These are phyloP conservation scores for Neovahlkampfia damariscottae DNA, from an alignment of 78 protist species.

Conservation along the genomic window DNA sequence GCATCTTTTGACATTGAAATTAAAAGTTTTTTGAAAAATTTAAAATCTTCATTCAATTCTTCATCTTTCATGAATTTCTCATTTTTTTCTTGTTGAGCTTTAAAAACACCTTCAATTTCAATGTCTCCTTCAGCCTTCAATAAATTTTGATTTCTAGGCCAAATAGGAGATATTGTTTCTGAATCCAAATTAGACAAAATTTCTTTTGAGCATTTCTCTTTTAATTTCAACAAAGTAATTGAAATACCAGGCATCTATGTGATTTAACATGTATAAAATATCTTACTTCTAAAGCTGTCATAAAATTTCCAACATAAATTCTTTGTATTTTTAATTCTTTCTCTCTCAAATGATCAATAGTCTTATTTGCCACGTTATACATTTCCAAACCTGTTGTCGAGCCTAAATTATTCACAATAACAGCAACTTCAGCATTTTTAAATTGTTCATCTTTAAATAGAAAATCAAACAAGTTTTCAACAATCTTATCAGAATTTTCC, in stretches of 20 bases:
- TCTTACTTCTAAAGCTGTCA: constrained; percentile 25
- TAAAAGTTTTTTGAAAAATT: neutral
- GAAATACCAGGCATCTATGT: constrained; percentile 22
- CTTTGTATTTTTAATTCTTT: neutral
- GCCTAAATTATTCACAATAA: constrained; percentile 23
- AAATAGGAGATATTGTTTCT: constrained; percentile 6
- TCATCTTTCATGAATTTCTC: no score
- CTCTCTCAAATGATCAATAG: neutral
- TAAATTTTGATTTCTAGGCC: neutral
- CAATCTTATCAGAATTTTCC: neutral
- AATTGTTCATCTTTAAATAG: neutral
- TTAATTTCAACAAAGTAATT: neutral
- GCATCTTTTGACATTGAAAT: neutral
- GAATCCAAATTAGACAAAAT: neutral
- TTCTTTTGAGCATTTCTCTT: neutral
- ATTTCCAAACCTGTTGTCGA: neutral
- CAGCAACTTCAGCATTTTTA: neutral
- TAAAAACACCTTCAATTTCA: neutral
- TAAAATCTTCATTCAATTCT: neutral
- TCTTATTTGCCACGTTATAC: neutral
- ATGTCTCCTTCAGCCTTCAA: neutral
- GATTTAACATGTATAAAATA: no score
- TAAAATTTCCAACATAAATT: neutral
- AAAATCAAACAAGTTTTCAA: neutral
- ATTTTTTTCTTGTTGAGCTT: no score